Evolutionary conservation across 2,329 filamentous ascomycete genomes (phyloP).

Genomic region (Tolypocladium album): DNA sequence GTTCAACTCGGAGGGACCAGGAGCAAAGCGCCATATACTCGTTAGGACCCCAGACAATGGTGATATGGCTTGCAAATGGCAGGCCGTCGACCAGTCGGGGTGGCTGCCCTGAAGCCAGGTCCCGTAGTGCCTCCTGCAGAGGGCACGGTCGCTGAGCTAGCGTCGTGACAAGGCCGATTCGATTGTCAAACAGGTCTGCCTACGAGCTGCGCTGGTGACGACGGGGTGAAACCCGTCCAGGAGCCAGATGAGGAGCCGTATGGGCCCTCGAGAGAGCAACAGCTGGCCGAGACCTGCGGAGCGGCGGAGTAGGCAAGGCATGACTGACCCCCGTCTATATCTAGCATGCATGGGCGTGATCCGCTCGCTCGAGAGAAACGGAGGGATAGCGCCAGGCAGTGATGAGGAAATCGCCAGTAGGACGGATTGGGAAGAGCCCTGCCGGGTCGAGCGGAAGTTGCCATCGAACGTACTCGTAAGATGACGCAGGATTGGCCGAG

Average conservation of each 20-base stretch:
- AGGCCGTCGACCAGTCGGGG: constrained; percentile 3
- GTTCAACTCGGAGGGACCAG: constrained; percentile 1
- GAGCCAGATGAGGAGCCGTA: not conserved
- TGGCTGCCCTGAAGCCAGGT: constrained; percentile 2
- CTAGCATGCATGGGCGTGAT: not conserved
- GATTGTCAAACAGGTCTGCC: not conserved
- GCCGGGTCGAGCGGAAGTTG: not conserved
- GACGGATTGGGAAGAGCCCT: not conserved
- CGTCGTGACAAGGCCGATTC: not conserved
- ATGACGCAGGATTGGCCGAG: not conserved
- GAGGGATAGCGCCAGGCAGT: not conserved
- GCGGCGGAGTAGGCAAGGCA: not conserved
- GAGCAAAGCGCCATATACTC: not conserved
- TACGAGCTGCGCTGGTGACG: not conserved
- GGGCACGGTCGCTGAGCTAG: not conserved
- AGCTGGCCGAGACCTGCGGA: constrained; percentile 2
- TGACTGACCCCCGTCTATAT: not conserved
- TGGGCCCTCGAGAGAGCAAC: not conserved
- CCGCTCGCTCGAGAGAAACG: not conserved
- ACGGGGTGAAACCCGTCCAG: constrained; percentile 1
- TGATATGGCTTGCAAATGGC: not conserved
- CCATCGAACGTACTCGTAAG: not conserved
- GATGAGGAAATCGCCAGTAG: not conserved
- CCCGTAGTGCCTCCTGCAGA: constrained; percentile 1
- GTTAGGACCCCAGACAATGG: constrained; percentile 1